Base-by-base conservation (phyloP, 2,329 filamentous ascomycete species). In the Fusarium sp. region DNA sequence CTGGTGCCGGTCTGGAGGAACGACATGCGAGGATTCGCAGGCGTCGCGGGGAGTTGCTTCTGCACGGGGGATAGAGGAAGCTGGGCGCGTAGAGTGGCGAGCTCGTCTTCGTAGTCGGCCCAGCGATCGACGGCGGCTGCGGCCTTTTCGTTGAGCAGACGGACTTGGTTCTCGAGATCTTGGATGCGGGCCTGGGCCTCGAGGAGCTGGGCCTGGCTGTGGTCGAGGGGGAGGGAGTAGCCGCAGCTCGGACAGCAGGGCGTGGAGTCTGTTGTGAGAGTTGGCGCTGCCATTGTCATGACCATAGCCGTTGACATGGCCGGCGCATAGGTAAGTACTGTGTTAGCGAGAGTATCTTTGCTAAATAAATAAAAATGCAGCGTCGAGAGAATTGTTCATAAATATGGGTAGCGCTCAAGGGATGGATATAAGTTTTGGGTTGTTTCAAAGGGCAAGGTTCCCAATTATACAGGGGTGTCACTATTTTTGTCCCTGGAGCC, bases 71-170 rank as follows among this genome's bases (percentile, higher is more conserved):
- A 70, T 44, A 42, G 70, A 52, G 68, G 72, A 22, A 65, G 72
- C 72, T 70, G 68, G 32, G 77, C 78, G 65, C 85, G 85, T 51
- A 92, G 80, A 40, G 77, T 80, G 40, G 85, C 81, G 36, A 93
- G 83, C 74, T 93, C 89, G 75, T 92, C 90, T 77, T 94, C 91
- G 81, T 92, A 93, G 78, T 92, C 89, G 71, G 91, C 89, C 84
- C 85, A 88, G 73, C 83, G 84, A 75, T 87, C 84, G 61, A 86
- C 83, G 73, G 81, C 81, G 31, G 87, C 85, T 4, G 87, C 84
- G 53, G 89, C 88, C 76, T 91, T 92, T 67, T 90, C 82, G 74
- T 88, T 91, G 56, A 93, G 82, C 50, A 87, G 76, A 53, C 84
- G 83, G 50, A 93, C 86, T 71, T 93, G 90, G 32, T 84, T 82